Percentiles rank a stretch among this genome's conserved stretches.
Conservation (phyloP, 1,139 yeast species). For the Candida dubliniensis region DNA sequence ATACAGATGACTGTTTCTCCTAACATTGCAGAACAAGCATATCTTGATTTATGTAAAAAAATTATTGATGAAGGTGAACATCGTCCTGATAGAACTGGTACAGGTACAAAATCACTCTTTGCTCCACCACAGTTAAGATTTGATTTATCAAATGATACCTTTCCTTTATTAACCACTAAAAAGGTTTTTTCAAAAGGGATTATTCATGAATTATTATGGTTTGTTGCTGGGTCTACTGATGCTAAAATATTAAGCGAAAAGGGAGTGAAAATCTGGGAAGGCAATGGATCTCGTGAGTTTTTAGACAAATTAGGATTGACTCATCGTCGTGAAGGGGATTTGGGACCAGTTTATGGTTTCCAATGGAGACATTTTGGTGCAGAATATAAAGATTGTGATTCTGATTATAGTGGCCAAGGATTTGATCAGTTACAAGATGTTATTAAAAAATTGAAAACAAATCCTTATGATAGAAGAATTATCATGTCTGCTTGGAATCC, state of each 20-base stretch:
- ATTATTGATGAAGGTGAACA: conserved; percentile 84
- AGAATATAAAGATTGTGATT: conserved; percentile 76
- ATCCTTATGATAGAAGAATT: conserved; percentile 92
- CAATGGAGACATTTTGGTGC: conserved; percentile 99
- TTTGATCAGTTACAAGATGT: conserved; percentile 85
- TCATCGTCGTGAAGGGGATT: conserved; percentile 85
- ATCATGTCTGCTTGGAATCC: conserved; percentile 99
- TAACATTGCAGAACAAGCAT: conserved; percentile 72
- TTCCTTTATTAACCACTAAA: conserved; percentile 91
- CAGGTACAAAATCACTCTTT: conserved; percentile 86
- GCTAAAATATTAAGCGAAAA: conserved; percentile 74
- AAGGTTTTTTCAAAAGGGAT: conserved; percentile 89
- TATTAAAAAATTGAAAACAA: conserved; percentile 74
- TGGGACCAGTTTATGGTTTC: conserved; percentile 98
- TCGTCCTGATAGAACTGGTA: conserved; percentile 95
- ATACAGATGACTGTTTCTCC: conserved; percentile 26
- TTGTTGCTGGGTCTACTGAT: conserved; percentile 85
- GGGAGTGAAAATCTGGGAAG: conserved; percentile 97
- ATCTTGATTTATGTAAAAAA: conserved; percentile 73
- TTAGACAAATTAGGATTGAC: conserved; percentile 79
- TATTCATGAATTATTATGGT: conserved; percentile 89
- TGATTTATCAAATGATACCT: conserved; percentile 64
- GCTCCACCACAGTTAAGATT: conserved; percentile 97
- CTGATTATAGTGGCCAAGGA: conserved; percentile 86
- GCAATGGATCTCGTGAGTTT: conserved; percentile 94